Percentiles rank a stretch among this genome's conserved stretches.
Evolutionary conservation across 2,329 filamentous ascomycete genomes (phyloP).

Genomic region (Aplosporella prunicola): DNA sequence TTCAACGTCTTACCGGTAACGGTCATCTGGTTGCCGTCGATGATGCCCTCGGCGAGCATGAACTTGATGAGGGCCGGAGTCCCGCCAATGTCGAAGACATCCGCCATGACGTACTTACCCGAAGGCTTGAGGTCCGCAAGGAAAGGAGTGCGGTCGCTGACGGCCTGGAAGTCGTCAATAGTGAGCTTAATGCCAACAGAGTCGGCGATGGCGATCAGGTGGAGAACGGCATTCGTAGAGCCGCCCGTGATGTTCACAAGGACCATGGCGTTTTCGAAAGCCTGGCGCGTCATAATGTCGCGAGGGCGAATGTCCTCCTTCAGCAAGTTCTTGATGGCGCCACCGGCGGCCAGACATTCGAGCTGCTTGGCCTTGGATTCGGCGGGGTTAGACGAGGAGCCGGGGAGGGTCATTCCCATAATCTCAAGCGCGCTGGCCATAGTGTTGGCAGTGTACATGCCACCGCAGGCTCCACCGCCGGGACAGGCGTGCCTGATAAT

Average conservation of each 20-base stretch:
- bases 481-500: conserved; percentile 90
- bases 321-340: conserved; percentile 42
- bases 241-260: conserved; percentile 42
- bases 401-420: conserved; percentile 43
- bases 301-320: conserved; percentile 41
- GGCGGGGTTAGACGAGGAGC: conserved; percentile 43
- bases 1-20: conserved; percentile 42
- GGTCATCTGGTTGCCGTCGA: conserved; percentile 40
- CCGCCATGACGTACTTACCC: conserved; percentile 48
- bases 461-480: conserved; percentile 72
- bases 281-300: conserved; percentile 40
- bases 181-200: conserved; percentile 41
- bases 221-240: conserved; percentile 43
- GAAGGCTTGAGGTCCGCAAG: conserved; percentile 44
- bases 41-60: conserved; percentile 39
- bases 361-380: conserved; percentile 42
- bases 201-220: conserved; percentile 43
- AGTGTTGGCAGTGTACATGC: conserved; percentile 56
- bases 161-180: conserved; percentile 43
- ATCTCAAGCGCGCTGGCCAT: conserved; percentile 43
- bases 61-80: conserved; percentile 42
- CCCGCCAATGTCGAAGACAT: conserved; percentile 47
- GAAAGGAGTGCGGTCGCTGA: conserved; percentile 41
- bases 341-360: conserved; percentile 41
- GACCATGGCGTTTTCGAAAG: conserved; percentile 44